These are phyloP conservation scores for Aspergillus wentii DNA, from an alignment of 495 filamentous ascomycete species.

Conservation along the genomic window DNA sequence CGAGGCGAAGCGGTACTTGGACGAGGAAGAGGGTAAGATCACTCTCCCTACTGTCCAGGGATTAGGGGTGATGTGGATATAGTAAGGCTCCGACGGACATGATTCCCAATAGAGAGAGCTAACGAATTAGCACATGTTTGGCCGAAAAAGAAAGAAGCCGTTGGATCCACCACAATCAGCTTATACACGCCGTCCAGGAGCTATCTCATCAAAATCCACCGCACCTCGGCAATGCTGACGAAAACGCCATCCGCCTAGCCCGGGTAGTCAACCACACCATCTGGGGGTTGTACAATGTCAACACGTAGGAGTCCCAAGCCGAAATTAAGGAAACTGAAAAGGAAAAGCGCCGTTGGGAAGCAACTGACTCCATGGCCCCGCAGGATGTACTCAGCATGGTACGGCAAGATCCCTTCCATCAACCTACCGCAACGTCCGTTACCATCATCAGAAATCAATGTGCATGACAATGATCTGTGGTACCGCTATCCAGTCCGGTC, in stretches of 20 bases:
- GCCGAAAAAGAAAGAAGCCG: constrained; percentile 27
- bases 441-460: constrained; percentile 3
- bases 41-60: constrained; percentile 23
- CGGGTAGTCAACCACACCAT: constrained; percentile 16
- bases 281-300: constrained; percentile 32
- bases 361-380: constrained; percentile 13
- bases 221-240: constrained; percentile 8
- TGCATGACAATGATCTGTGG: constrained; percentile 21
- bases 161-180: constrained; percentile 24
- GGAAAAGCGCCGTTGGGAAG: not conserved
- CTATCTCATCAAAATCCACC: constrained; percentile 9
- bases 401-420: constrained; percentile 16
- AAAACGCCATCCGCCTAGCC: constrained; percentile 8
- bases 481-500: constrained; percentile 19
- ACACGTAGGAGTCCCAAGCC: constrained; percentile 18
- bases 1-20: constrained; percentile 23
- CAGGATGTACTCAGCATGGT: constrained; percentile 17
- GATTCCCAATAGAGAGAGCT: not conserved
- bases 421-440: constrained; percentile 9
- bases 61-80: constrained; percentile 19
- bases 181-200: constrained; percentile 18
- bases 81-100: constrained; percentile 9
- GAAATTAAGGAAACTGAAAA: not conserved
- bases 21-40: constrained; percentile 23
- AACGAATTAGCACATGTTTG: constrained; percentile 18